Conservation (phyloP, 31 red algal genomes). For the Asparagopsis taxiformis region DNA sequence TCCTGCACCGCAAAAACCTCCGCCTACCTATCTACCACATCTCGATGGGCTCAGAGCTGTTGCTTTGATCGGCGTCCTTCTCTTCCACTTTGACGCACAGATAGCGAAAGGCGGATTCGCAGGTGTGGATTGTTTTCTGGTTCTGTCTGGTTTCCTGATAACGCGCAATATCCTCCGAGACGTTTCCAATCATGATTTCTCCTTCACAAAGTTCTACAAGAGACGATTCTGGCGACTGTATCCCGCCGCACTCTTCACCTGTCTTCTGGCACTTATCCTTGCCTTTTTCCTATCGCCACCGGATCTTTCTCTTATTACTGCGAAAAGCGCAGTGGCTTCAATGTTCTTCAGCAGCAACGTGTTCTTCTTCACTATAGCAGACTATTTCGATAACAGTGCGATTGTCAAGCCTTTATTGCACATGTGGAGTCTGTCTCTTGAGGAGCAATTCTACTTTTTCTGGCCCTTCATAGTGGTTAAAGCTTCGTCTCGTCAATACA, state of each 20-base stretch:
- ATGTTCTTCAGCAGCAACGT: constrained; percentile 10
- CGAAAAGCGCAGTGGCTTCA: background rate
- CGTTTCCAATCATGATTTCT: background rate
- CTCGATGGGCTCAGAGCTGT: constrained; percentile 55
- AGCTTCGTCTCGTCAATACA: background rate
- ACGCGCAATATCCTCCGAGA: constrained; percentile 18
- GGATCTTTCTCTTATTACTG: background rate
- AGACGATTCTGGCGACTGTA: constrained; percentile 40
- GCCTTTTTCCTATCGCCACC: background rate
- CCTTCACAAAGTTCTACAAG: constrained; percentile 24
- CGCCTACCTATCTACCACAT: constrained; percentile 7
- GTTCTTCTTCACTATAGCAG: constrained; percentile 8
- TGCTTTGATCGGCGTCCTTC: constrained; percentile 41
- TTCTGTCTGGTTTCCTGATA: constrained; percentile 49
- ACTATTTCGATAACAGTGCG: constrained; percentile 40
- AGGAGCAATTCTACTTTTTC: constrained; percentile 83
- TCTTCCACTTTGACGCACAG: constrained; percentile 47
- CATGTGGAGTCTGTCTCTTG: constrained; percentile 66
- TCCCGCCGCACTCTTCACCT: constrained; percentile 32
- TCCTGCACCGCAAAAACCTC: background rate
- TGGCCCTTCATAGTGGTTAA: constrained; percentile 26
- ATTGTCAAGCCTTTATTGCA: constrained; percentile 50
- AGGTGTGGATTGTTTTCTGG: constrained; percentile 68
- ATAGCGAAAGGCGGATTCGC: constrained; percentile 24
- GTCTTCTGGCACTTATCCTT: background rate